Conservation (phyloP, 2,329 filamentous ascomycete genomes). For the Plectosphaerella cucumerina region DNA sequence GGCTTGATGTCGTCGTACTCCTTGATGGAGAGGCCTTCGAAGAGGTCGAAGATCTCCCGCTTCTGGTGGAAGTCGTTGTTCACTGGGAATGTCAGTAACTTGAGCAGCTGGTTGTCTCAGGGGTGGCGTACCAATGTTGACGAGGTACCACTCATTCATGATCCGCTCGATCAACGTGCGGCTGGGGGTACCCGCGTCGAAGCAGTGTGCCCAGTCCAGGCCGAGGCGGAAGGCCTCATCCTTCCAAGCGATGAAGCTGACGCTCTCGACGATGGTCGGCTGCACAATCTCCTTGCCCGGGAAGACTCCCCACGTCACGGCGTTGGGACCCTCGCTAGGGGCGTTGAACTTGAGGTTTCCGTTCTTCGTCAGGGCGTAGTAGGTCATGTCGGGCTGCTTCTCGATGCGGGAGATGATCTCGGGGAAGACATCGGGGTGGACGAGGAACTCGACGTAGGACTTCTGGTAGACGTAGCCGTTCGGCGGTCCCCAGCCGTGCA, state of each 20-base stretch:
- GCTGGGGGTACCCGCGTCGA: conserved; percentile 71
- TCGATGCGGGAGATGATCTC: conserved; percentile 77
- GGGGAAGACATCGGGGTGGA: conserved; percentile 73
- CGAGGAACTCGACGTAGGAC: conserved; percentile 88
- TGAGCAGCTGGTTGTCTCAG: not conserved
- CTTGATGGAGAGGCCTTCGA: conserved; percentile 70
- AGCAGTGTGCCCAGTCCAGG: conserved; percentile 90
- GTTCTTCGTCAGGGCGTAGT: conserved; percentile 85
- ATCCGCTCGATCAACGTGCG: conserved; percentile 75
- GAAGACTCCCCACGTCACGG: conserved; percentile 99
- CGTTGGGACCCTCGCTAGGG: conserved; percentile 82
- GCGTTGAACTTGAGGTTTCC: conserved; percentile 80
- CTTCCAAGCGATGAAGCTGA: conserved; percentile 98
- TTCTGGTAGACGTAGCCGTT: conserved; percentile 99
- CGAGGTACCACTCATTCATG: conserved; percentile 87
- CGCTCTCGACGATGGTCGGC: conserved; percentile 96
- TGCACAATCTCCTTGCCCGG: conserved; percentile 99
- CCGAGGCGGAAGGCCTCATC: conserved; percentile 94
- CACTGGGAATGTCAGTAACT: conserved; percentile 46
- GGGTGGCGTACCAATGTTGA: conserved; percentile 77
- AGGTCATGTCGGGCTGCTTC: conserved; percentile 77
- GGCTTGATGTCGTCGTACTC: conserved; percentile 48
- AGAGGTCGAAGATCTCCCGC: conserved; percentile 77
- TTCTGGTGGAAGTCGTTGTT: conserved; percentile 96
- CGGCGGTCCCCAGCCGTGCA: conserved; percentile 90